Percentiles rank a stretch among this genome's conserved stretches.
These are phyloP conservation scores for Neocatenulostroma microsporum DNA, from an alignment of 2,329 filamentous ascomycete species.

Conservation along the genomic window DNA sequence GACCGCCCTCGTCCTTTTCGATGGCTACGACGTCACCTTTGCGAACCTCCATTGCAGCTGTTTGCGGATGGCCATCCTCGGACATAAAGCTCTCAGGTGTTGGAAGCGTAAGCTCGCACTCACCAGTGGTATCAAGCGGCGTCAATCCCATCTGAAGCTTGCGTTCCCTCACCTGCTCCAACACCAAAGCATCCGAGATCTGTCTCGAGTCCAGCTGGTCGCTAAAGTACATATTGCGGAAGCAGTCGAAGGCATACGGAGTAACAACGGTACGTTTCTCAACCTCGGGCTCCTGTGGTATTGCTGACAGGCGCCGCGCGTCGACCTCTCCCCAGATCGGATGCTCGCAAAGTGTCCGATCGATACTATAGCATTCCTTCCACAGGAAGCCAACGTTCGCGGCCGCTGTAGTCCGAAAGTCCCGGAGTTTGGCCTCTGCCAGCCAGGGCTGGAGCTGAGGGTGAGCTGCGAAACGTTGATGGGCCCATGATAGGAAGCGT, in stretches of 20 bases:
- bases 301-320: slow-evolving; percentile 21
- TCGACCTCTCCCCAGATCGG: slow-evolving; percentile 34
- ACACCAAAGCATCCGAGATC: slow-evolving; percentile 19
- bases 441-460: slow-evolving; percentile 50
- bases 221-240: slow-evolving; percentile 55
- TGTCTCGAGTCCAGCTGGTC: slow-evolving; percentile 37
- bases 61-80: too few species aligned
- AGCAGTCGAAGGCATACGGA: slow-evolving; percentile 57
- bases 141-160: slow-evolving; percentile 21
- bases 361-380: slow-evolving; percentile 53
- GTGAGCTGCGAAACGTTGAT: slow-evolving; percentile 36
- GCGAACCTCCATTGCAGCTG: slow-evolving; percentile 23
- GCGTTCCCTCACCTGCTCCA: slow-evolving; percentile 8
- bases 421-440: slow-evolving; percentile 30
- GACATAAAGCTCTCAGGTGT: not conserved
- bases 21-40: slow-evolving; percentile 46
- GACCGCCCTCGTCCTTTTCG: slow-evolving; percentile 40
- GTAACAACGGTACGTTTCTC: slow-evolving; percentile 56
- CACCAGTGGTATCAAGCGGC: not conserved
- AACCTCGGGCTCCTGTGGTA: slow-evolving; percentile 22
- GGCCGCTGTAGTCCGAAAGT: slow-evolving; percentile 57
- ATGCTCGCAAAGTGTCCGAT: slow-evolving; percentile 29
- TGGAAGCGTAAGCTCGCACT: too few species aligned
- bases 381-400: slow-evolving; percentile 57
- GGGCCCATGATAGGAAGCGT: slow-evolving; percentile 53